Base-by-base conservation (phyloP, 257 asterid genomes). In the Solanum lignicaule region DNA sequence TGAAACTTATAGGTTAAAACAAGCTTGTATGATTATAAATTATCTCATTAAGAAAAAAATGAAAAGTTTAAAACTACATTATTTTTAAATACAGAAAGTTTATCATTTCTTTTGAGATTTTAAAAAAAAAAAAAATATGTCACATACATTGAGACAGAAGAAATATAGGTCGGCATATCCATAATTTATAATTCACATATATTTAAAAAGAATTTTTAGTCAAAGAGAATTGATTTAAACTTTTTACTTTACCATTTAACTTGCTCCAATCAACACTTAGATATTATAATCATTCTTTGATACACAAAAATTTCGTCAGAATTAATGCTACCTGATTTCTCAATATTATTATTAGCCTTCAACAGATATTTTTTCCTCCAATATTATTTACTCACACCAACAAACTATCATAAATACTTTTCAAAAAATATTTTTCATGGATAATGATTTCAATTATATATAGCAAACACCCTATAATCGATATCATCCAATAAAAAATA, bases 1-100 rank as follows among this genome's bases (percentile, higher is more conserved):
- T 23, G 6, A n/a, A 27, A 27, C 0, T 1, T 0, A 27, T 68
- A 6, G 4, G 1, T 13, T 12, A 62, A 5, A 10, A 0, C 1
- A 62, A 23, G 15, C 0, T 65, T 66, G 21, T 27, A 0, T 66
- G 33, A 1, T 6, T 68, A 68, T 27, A 68, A 27, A 66, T 1
- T 5, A 66, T 25, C 73, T 66, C 18, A 9, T 66, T 2, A 25
- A 27, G 0, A 25, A 2, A 25, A 66, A 62, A 65, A 25, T 66
- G 1, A 1, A 25, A 66, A 11, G 1, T 11, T 25, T 11, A 25
- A 25, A 66, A 0, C 18, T 12, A 66, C 25, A 25, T 66, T 66
- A 25, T 66, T 66, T 25, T 0, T 5, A 66, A 66, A 66, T 25
- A 25, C 9, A 62, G 3, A 62, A 23, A 23, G 0, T 23, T 58